Percentiles rank a stretch among this genome's conserved stretches.
Conservation (phyloP, 164 flowering plant species). For the Magnolia sinica region DNA sequence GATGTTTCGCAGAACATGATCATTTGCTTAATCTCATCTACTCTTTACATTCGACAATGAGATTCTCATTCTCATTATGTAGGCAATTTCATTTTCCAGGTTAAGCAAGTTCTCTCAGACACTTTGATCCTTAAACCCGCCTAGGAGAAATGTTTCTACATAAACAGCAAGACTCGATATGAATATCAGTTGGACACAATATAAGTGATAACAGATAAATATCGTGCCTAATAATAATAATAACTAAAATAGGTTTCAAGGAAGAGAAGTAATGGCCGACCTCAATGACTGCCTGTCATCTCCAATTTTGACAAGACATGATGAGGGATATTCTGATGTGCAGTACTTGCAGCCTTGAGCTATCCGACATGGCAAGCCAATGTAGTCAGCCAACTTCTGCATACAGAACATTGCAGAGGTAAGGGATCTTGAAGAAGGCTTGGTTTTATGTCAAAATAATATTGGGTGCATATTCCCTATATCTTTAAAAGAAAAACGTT, state of each 20-base stretch:
- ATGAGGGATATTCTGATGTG: conserved; percentile 68
- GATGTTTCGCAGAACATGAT: too few relatives aligned
- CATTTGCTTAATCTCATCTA: too few relatives aligned
- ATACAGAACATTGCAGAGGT: conserved; percentile 8
- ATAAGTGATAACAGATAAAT: neutral
- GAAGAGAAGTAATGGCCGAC: conserved; percentile 26
- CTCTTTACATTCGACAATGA: too few relatives aligned
- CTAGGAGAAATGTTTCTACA: too few relatives aligned
- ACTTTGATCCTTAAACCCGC: too few relatives aligned
- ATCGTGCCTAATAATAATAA: neutral
- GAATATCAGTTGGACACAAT: neutral
- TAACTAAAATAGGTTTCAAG: neutral
- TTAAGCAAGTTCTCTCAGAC: too few relatives aligned
- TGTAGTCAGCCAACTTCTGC: conserved; percentile 91
- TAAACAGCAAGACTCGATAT: too few relatives aligned
- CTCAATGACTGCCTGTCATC: conserved; percentile 55
- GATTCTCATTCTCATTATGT: too few relatives aligned
- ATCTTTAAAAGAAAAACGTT: too few relatives aligned
- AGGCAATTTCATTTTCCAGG: too few relatives aligned
- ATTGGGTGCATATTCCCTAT: neutral
- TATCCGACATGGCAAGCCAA: conserved; percentile 92
- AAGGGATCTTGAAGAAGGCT: neutral
- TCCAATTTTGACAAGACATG: conserved; percentile 75
- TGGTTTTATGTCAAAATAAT: neutral
- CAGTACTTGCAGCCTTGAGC: conserved; percentile 96